These are phyloP conservation scores for Flaveria bidentis DNA, from an alignment of 129 eudicot species.

Conservation along the genomic window DNA sequence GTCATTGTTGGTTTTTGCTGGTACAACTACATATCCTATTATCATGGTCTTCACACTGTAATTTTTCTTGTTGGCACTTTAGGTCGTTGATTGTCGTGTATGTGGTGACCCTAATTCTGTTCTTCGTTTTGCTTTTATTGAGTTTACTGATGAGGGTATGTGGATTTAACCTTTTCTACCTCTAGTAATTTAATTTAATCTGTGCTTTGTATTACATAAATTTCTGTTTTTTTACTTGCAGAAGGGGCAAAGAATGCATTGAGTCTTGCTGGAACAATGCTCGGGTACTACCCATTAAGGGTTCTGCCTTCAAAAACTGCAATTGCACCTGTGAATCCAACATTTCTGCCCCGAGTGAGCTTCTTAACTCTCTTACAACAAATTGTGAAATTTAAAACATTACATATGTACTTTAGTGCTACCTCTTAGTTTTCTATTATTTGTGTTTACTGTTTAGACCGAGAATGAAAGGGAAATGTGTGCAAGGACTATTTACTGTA, in stretches of 20 bases:
- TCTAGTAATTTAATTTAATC: background rate
- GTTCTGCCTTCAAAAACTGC: constrained; percentile 97
- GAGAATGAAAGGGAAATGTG: constrained; percentile 99
- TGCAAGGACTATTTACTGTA: constrained; percentile 87
- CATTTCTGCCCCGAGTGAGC: constrained; percentile 76
- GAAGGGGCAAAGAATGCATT: constrained; percentile 87
- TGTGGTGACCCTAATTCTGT: constrained; percentile 89
- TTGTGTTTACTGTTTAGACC: constrained; percentile 43
- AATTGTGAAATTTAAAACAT: background rate
- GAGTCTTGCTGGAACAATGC: constrained; percentile 91
- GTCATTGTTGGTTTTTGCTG: constrained; percentile 12
- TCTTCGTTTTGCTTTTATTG: constrained; percentile 87
- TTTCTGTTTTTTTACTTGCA: constrained; percentile 39
- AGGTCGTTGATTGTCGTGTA: constrained; percentile 97
- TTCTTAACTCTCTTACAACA: background rate
- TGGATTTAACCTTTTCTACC: background rate
- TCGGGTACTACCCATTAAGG: constrained; percentile 77
- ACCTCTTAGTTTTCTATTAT: constrained; percentile 12
- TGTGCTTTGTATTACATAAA: constrained; percentile 16
- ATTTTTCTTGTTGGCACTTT: constrained; percentile 5
- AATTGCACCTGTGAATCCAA: constrained; percentile 94
- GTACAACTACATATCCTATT: background rate
- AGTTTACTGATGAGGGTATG: constrained; percentile 85
- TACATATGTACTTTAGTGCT: background rate
- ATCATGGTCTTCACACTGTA: constrained; percentile 4